Evolutionary conservation across 441 rosid species (phyloP).

Genomic region (Euphorbia celastroides): DNA sequence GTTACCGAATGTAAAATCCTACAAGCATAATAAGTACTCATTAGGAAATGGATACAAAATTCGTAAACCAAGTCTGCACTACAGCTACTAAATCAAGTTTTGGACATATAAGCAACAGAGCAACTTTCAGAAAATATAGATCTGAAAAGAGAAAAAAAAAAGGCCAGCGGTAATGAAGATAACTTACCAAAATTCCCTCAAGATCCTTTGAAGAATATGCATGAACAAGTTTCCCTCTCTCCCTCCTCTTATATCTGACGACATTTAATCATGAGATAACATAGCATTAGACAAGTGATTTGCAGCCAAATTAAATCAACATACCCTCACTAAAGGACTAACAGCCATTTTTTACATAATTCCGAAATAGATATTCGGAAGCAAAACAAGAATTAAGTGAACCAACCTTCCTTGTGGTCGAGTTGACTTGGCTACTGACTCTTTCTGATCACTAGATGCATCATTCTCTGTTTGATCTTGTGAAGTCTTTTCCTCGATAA

Average conservation of each 20-base stretch:
- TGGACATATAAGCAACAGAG: not conserved
- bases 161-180: not conserved
- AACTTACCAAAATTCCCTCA: slow-evolving; percentile 83
- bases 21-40: not conserved
- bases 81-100: not conserved
- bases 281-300: slow-evolving; percentile 1
- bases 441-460: slow-evolving; percentile 31
- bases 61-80: not conserved
- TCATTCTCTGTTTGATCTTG: slow-evolving; percentile 32
- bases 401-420: slow-evolving; percentile 91
- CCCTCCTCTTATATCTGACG: slow-evolving; percentile 74
- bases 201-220: slow-evolving; percentile 85
- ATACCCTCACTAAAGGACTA: not conserved
- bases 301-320: not conserved
- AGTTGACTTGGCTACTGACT: slow-evolving; percentile 51
- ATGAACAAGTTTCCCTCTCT: slow-evolving; percentile 79
- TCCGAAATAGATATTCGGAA: not conserved
- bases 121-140: not conserved
- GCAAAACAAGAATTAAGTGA: slow-evolving; percentile 1
- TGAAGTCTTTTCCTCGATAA: slow-evolving; percentile 33
- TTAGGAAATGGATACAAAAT: slow-evolving; percentile 4
- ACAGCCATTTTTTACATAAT: not conserved
- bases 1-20: not conserved
- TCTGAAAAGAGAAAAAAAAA: not conserved
- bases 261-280: slow-evolving; percentile 5